These are phyloP conservation scores for Penicillium sp. DNA, from an alignment of 2,329 filamentous ascomycete genomes.

Conservation along the genomic window DNA sequence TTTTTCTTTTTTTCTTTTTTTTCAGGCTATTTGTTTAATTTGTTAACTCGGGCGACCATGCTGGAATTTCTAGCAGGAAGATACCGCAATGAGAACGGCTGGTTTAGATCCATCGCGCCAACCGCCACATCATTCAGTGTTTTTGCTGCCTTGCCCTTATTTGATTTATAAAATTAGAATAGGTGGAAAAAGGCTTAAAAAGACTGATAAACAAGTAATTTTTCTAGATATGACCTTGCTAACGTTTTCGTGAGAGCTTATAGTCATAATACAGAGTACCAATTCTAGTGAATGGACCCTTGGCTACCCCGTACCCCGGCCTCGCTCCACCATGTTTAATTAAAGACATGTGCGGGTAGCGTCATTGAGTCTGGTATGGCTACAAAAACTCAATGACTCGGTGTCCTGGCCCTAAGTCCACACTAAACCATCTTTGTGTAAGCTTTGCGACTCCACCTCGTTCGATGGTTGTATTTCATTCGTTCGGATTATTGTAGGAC, in stretches of 20 bases:
- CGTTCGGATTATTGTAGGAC: not conserved
- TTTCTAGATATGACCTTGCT: not conserved
- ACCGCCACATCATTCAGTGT: no score
- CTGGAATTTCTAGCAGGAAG: no score
- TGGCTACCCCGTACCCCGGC: not conserved
- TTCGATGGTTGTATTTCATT: not conserved
- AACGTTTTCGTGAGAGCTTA: not conserved
- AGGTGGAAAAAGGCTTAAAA: not conserved
- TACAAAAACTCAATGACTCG: not conserved
- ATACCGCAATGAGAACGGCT: no score
- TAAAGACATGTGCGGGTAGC: slow-evolving; percentile 1
- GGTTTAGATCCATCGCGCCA: no score
- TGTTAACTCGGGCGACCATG: no score
- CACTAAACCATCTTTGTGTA: not conserved
- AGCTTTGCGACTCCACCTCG: not conserved
- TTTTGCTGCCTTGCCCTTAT: not conserved
- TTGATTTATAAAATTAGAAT: not conserved
- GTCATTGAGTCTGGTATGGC: not conserved
- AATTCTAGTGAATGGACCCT: not conserved
- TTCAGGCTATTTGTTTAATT: no score
- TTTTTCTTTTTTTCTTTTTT: no score
- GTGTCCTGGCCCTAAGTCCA: not conserved
- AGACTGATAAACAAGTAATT: not conserved
- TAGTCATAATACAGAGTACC: not conserved
- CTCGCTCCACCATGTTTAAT: slow-evolving; percentile 1